Conservation (phyloP, 2,329 filamentous ascomycete genomes). For the Pseudocercospora fuligena region DNA sequence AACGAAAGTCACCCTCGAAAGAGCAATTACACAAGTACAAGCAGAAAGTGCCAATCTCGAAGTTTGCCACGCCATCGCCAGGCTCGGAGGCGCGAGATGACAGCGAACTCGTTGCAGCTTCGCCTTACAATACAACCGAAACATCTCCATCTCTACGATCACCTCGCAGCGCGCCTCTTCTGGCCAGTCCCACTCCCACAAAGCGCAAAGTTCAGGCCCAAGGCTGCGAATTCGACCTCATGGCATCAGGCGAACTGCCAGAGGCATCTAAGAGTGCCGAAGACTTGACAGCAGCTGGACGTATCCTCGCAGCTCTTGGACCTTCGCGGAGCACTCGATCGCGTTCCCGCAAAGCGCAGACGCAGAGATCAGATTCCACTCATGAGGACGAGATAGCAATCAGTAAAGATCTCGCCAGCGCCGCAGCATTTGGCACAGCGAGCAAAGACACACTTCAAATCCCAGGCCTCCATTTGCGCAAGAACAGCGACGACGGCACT, state of each 20-base stretch:
- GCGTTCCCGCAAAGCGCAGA: conserved; percentile 1
- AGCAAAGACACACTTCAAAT: conserved; percentile 9
- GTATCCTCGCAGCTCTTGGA: not conserved
- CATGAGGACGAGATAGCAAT: conserved; percentile 10
- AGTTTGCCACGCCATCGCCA: not conserved
- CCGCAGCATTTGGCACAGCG: not conserved
- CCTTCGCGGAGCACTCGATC: conserved; percentile 12
- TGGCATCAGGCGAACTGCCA: conserved; percentile 5
- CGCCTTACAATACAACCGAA: not conserved
- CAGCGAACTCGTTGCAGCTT: not conserved
- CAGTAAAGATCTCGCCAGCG: conserved; percentile 14
- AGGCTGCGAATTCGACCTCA: conserved; percentile 14
- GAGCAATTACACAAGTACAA: conserved; percentile 6
- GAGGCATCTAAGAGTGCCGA: not conserved
- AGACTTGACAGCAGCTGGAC: not conserved
- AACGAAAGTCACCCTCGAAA: not conserved
- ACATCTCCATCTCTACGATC: not conserved
- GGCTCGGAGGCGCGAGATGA: not conserved
- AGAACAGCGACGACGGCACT: not conserved
- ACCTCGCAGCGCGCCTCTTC: not conserved
- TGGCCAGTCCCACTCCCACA: conserved; percentile 2
- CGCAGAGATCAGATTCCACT: conserved; percentile 18
- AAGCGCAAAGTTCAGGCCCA: not conserved
- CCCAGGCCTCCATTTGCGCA: conserved; percentile 11
- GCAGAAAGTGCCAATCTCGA: not conserved